phyloP scores from a whole-genome alignment of 2,329 filamentous ascomycete species.

The Amauroascus niger region DNA sequence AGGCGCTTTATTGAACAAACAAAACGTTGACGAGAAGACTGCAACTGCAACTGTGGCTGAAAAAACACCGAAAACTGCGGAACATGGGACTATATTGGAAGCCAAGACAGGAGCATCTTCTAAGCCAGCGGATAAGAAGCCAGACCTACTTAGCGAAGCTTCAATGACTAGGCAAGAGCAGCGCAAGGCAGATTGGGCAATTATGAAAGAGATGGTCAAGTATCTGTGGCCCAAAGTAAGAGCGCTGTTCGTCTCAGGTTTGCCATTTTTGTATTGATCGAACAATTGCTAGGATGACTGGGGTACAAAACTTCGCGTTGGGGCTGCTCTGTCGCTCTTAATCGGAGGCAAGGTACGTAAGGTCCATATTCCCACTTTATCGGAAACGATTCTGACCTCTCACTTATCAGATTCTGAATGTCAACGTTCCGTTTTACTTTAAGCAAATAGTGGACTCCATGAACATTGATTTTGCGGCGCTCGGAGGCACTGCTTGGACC shows the following conservation, averaged over 20 bases:
- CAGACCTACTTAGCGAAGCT: conserved; percentile 55
- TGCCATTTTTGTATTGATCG: conserved; percentile 12
- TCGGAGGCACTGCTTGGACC: conserved; percentile 80
- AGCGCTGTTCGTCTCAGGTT: neutral
- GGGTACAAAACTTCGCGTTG: conserved; percentile 73
- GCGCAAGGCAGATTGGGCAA: conserved; percentile 94
- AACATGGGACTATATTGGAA: neutral
- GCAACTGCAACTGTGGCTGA: neutral
- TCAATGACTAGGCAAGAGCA: conserved; percentile 69
- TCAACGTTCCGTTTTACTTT: conserved; percentile 98
- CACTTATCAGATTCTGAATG: conserved; percentile 60
- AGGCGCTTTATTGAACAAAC: conserved; percentile 19
- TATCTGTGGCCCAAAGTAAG: conserved; percentile 84
- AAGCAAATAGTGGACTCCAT: conserved; percentile 95
- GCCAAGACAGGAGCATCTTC: conserved; percentile 20
- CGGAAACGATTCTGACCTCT: conserved; percentile 14
- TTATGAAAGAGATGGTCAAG: conserved; percentile 93
- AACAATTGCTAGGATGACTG: conserved; percentile 49
- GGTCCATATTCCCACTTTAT: neutral
- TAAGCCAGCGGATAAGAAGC: conserved; percentile 32
- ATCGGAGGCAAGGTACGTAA: conserved; percentile 69
- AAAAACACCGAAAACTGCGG: neutral
- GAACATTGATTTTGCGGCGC: conserved; percentile 83
- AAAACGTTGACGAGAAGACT: conserved; percentile 14
- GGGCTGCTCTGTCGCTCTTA: conserved; percentile 71